Percentiles rank a stretch among this genome's conserved stretches.
These are phyloP conservation scores for Talaromyces ruber DNA, from an alignment of 495 filamentous ascomycete species.

Conservation along the genomic window DNA sequence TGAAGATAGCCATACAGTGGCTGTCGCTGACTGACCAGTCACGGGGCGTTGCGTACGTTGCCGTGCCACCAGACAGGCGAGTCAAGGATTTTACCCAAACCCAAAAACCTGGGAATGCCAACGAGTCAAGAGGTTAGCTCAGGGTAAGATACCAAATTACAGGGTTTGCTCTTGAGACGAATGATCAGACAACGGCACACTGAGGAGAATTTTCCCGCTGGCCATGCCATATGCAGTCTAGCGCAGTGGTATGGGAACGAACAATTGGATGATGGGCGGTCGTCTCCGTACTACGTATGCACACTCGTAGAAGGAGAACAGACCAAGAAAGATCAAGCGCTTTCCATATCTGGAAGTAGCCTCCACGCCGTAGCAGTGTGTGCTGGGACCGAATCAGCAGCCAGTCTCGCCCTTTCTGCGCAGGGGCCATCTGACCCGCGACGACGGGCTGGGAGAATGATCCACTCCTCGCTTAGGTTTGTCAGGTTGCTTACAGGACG, in stretches of 20 bases:
- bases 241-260: neutral
- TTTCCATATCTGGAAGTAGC: slow-evolving; percentile 1
- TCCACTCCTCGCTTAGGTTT: neutral
- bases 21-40: neutral
- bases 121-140: neutral
- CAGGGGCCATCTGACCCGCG: slow-evolving; percentile 1
- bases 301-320: neutral
- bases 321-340: neutral
- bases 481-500: neutral
- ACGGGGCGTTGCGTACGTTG: neutral
- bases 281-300: too few relatives aligned
- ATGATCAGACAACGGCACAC: neutral
- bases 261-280: neutral
- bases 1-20: neutral
- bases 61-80: neutral
- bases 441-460: slow-evolving; percentile 2
- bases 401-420: neutral
- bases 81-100: neutral
- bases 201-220: neutral
- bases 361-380: neutral
- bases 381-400: neutral
- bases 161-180: neutral
- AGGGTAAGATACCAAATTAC: neutral
- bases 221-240: neutral
- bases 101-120: neutral